Conservation (phyloP, 2,329 filamentous ascomycete genomes). For the Penicillium sp. region DNA sequence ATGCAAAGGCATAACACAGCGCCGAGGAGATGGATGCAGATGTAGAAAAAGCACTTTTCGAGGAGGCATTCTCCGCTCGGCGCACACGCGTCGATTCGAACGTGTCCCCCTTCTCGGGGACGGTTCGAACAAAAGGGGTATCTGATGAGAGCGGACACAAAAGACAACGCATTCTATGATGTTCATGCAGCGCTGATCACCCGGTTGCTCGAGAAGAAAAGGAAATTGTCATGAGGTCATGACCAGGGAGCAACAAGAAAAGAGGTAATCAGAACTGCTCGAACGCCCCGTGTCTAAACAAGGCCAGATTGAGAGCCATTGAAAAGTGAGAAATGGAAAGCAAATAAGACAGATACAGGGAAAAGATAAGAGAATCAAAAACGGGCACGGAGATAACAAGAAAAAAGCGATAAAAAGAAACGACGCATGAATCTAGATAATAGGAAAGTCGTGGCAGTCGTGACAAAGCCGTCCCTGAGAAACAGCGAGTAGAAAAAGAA, state of each 20-base stretch:
- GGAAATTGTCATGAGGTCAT: constrained; percentile 16
- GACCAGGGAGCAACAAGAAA: constrained; percentile 24
- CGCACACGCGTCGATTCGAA: constrained; percentile 37
- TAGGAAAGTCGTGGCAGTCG: constrained; percentile 41
- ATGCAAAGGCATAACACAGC: constrained; percentile 38
- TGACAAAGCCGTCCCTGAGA: constrained; percentile 43
- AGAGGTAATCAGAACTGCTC: constrained; percentile 36
- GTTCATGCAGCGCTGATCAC: constrained; percentile 42
- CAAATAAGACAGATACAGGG: constrained; percentile 24
- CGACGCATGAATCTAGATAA: constrained; percentile 23
- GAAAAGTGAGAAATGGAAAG: constrained; percentile 24
- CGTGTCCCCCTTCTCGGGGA: constrained; percentile 29
- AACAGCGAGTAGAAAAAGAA: constrained; percentile 23
- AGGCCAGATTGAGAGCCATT: constrained; percentile 30
- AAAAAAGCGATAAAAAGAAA: constrained; percentile 18
- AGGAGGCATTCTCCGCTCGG: constrained; percentile 35
- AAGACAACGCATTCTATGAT: constrained; percentile 52
- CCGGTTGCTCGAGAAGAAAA: constrained; percentile 24
- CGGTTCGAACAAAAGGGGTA: constrained; percentile 45
- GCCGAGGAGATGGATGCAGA: constrained; percentile 38
- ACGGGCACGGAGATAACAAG: constrained; percentile 16
- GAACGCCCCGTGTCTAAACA: constrained; percentile 36
- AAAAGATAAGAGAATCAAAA: constrained; percentile 17
- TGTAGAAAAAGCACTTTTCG: constrained; percentile 38
- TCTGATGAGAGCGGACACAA: constrained; percentile 45